A percentile compares a stretch with the other conserved stretches of the same genome.
phyloP scores from a whole-genome alignment of 2,329 filamentous ascomycete species.

The Epichloe baconii region DNA sequence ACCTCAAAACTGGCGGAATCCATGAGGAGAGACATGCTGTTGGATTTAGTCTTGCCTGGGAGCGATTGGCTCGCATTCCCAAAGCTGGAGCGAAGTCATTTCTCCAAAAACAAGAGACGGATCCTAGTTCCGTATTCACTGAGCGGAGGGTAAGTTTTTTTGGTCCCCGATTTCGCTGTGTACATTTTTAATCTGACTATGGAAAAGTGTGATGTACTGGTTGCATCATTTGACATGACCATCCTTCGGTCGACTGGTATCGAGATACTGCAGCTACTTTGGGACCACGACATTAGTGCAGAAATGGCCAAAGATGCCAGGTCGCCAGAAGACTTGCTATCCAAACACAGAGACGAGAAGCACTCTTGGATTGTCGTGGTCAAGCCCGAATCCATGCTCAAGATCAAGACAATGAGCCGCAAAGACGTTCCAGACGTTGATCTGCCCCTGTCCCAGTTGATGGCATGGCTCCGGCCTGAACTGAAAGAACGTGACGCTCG shows the following conservation, averaged over 20 bases:
- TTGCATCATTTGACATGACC: slow-evolving; percentile 73
- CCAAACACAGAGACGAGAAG: slow-evolving; percentile 61
- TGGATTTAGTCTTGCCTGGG: slow-evolving; percentile 84
- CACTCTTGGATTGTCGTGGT: slow-evolving; percentile 84
- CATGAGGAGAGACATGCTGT: slow-evolving; percentile 66
- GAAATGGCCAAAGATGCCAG: slow-evolving; percentile 73
- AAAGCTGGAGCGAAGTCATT: slow-evolving; percentile 43
- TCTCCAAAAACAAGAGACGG: slow-evolving; percentile 57
- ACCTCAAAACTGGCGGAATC: slow-evolving; percentile 51
- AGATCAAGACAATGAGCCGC: slow-evolving; percentile 64
- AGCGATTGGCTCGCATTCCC: slow-evolving; percentile 58
- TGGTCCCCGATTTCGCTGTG: neutral
- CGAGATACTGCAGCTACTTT: slow-evolving; percentile 65
- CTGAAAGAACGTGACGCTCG: slow-evolving; percentile 64
- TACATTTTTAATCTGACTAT: neutral
- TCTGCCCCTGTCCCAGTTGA: slow-evolving; percentile 56
- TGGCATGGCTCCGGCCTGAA: slow-evolving; percentile 70
- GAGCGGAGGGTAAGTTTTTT: slow-evolving; percentile 43
- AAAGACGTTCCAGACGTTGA: slow-evolving; percentile 68
- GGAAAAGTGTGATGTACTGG: slow-evolving; percentile 66
- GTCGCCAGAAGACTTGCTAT: slow-evolving; percentile 66
- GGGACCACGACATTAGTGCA: slow-evolving; percentile 72
- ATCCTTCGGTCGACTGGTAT: slow-evolving; percentile 65
- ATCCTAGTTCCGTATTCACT: slow-evolving; percentile 45
- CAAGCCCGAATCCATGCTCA: slow-evolving; percentile 64